Evolutionary conservation across 1,284 basidiomycete genomes (phyloP).

Genomic region (Fistulinella cinereoalba): DNA sequence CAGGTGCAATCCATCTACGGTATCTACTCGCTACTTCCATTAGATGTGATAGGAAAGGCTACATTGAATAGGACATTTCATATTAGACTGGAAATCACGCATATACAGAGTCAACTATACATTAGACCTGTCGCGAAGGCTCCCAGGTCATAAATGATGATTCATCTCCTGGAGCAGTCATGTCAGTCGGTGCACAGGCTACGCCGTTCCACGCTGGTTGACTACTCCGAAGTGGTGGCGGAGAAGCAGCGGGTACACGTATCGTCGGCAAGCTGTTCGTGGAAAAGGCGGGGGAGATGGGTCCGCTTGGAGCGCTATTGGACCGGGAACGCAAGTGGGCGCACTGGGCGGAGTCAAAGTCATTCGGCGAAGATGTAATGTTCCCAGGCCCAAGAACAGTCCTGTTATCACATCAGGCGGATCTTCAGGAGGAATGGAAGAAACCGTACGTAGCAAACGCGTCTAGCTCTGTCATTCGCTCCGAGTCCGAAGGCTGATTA

Average conservation of each 20-base stretch:
- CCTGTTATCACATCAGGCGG: conserved; percentile 22
- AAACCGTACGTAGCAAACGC: conserved; percentile 49
- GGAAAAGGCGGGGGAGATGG: conserved; percentile 11
- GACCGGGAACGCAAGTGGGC: conserved; percentile 13
- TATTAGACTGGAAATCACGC: background rate
- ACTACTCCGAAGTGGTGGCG: conserved; percentile 28
- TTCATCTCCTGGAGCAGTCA: conserved; percentile 37
- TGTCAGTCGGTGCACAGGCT: conserved; percentile 17
- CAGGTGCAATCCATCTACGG: background rate
- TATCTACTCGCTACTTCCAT: background rate
- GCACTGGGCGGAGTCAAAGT: conserved; percentile 17
- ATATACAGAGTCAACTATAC: background rate
- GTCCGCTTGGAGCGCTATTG: conserved; percentile 6
- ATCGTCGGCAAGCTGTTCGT: conserved; percentile 6
- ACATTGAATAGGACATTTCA: background rate
- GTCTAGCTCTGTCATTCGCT: conserved; percentile 56
- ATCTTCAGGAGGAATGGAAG: background rate
- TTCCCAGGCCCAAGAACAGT: conserved; percentile 40
- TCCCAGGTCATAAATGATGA: conserved; percentile 50
- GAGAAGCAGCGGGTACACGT: conserved; percentile 17
- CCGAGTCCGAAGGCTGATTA: no score
- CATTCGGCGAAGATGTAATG: conserved; percentile 27
- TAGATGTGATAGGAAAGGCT: background rate
- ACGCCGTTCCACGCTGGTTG: conserved; percentile 33
- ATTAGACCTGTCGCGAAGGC: conserved; percentile 31